Conservation (phyloP, 768 basidiomycete genomes). For the Psilocybe subaeruginosa region DNA sequence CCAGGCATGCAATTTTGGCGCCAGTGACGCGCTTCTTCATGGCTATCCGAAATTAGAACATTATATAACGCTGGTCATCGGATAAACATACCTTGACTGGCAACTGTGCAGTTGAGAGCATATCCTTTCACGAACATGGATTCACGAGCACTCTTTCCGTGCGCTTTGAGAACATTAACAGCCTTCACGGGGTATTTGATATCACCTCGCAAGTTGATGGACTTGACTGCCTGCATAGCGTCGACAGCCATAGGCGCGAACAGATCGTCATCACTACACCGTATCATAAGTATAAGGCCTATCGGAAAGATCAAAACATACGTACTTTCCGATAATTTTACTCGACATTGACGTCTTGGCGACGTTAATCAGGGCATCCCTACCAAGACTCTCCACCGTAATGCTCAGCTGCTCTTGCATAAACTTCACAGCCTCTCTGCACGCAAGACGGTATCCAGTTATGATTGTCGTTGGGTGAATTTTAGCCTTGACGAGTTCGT, state of each 20-base stretch:
- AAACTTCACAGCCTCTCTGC: slow-evolving; percentile 96
- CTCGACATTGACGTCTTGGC: slow-evolving; percentile 99
- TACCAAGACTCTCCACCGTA: slow-evolving; percentile 90
- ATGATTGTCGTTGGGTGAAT: slow-evolving; percentile 99
- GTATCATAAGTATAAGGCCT: background rate
- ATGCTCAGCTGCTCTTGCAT: slow-evolving; percentile 97
- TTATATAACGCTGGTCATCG: background rate
- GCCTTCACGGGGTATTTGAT: slow-evolving; percentile 99
- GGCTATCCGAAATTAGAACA: slow-evolving; percentile 47
- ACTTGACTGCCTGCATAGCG: slow-evolving; percentile 97
- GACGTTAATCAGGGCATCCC: slow-evolving; percentile 91
- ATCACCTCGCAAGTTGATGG: slow-evolving; percentile 91
- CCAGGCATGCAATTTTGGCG: slow-evolving; percentile 98
- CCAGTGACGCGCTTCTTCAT: slow-evolving; percentile 95
- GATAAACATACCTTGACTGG: slow-evolving; percentile 84
- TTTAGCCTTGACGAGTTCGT: slow-evolving; percentile 96
- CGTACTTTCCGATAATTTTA: slow-evolving; percentile 94
- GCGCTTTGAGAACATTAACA: slow-evolving; percentile 97
- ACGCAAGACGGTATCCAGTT: slow-evolving; percentile 96
- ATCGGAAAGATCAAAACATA: background rate
- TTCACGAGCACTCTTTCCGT: slow-evolving; percentile 94
- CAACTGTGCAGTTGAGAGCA: slow-evolving; percentile 97
- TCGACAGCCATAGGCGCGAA: slow-evolving; percentile 99
- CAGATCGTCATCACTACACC: slow-evolving; percentile 87
- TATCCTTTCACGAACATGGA: slow-evolving; percentile 95